Evolutionary conservation across 495 filamentous ascomycete genomes (phyloP).

Genomic region (Aspergillus affinis): DNA sequence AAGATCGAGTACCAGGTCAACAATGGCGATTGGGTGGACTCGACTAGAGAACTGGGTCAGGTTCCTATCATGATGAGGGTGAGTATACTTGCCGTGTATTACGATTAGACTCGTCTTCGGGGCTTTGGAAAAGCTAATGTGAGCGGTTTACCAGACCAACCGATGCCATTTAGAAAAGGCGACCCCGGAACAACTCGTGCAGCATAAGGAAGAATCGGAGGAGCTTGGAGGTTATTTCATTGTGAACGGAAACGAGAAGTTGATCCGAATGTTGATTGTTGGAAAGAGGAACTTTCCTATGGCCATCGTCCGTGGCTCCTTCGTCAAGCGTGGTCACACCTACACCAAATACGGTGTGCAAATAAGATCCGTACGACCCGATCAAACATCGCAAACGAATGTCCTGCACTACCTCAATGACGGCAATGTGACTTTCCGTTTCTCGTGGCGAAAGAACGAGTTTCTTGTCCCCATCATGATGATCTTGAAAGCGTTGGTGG

Average conservation of each 20-base stretch:
- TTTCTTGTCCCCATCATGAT: constrained; percentile 93
- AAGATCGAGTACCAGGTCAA: constrained; percentile 82
- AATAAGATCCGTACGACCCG: constrained; percentile 85
- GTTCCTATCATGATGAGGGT: constrained; percentile 93
- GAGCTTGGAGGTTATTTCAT: constrained; percentile 91
- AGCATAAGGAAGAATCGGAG: constrained; percentile 87
- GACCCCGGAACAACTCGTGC: constrained; percentile 76
- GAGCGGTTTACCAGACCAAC: constrained; percentile 58
- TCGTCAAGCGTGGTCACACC: constrained; percentile 74
- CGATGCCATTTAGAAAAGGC: constrained; percentile 86
- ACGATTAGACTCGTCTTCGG: constrained; percentile 1
- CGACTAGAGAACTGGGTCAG: constrained; percentile 79
- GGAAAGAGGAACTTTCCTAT: constrained; percentile 89
- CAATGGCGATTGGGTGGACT: constrained; percentile 75
- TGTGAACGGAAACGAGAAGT: constrained; percentile 72
- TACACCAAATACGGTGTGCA: constrained; percentile 91
- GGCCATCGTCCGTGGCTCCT: constrained; percentile 87
- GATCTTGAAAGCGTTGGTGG: constrained; percentile 90
- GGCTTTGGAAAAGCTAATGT: not conserved
- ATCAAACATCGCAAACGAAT: constrained; percentile 97
- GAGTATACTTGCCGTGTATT: constrained; percentile 17
- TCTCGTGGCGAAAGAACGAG: constrained; percentile 97
- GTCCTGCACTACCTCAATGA: constrained; percentile 93
- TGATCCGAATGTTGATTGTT: constrained; percentile 89
- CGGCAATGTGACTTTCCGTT: constrained; percentile 93